Evolutionary conservation across 1,139 yeast genomes (phyloP), one percentile per base, ranked within the genome.

Genomic region (Saccharomyces hybrid): DNA sequence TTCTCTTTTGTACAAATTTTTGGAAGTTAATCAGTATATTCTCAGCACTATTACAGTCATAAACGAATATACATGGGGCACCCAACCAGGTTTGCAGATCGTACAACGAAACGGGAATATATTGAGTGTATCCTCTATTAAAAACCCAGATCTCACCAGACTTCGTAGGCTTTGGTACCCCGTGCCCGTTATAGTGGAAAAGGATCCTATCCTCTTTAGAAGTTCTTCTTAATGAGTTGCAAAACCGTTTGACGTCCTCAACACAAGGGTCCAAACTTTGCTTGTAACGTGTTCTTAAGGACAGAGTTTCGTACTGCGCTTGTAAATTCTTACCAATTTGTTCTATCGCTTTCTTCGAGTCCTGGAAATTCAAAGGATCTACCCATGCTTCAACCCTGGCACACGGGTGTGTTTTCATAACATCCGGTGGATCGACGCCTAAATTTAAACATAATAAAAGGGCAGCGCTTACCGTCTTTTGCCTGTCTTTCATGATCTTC

Each of bases 61-160:
- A 90, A 49, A 91, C 97, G 71, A 88, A 91, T 34, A 93, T 86
- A 54, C 96, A 95, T 0, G 99, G 99, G 1, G 98, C 97, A 8
- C 99, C 99, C 14, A 93, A 75, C 99, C 99, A 93, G 1, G 96
- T 86, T 67, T 93, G 99, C 53, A 93, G 75, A 66, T 95, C 99
- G 68, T 88, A 90, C 24, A 93, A 73, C 4, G 97, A 88, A 1
- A 93, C 95, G 0, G 99, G 99, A 58, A 93, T 93, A 68, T 93
- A 93, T 72, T 93, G 99, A 1, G 99, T 93, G 69, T 91, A 95
- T 0, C 97, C 97, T 62, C 97, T 76, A 70, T 93, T 93, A 73
- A 93, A 93, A 14, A 95, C 98, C 99, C 99, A 93, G 24, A 93
- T 89, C 67, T 93, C 99, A n/a, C 99, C 99, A 53, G 91, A 83